phyloP scores from a whole-genome alignment of 345 rosid genomes.

The Bruguiera parviflora region DNA sequence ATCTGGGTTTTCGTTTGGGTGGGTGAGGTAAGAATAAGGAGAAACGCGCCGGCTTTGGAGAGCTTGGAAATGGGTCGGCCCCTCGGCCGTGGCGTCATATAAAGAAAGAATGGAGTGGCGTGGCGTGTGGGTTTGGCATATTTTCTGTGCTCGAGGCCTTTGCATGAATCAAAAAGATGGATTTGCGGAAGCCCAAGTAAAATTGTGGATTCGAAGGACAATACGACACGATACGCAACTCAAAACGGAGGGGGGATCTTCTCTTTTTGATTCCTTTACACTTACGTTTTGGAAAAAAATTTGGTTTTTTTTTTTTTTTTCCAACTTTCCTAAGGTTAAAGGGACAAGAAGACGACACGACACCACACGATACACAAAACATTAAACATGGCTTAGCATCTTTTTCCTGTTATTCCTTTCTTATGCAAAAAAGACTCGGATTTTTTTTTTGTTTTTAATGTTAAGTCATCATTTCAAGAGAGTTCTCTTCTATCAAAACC shows the following conservation, averaged over 20 bases:
- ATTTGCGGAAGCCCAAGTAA: neutral
- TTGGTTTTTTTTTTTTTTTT: too few species aligned
- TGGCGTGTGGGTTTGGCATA: too few species aligned
- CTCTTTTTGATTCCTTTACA: neutral
- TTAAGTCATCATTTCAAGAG: too few species aligned
- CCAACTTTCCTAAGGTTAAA: neutral
- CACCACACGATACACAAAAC: slow-evolving; percentile 1
- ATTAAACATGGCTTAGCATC: neutral
- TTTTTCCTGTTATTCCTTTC: neutral
- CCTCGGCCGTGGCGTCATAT: too few species aligned
- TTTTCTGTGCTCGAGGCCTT: neutral
- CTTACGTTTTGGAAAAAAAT: too few species aligned
- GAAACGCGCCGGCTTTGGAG: too few species aligned
- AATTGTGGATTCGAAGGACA: neutral
- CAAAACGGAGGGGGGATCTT: slow-evolving; percentile 1
- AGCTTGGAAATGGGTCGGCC: too few species aligned
- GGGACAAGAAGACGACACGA: neutral
- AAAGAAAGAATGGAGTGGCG: too few species aligned
- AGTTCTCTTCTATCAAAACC: neutral
- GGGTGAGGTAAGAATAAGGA: too few species aligned
- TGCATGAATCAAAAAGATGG: neutral
- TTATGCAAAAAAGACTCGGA: neutral
- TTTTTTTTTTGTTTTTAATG: too few species aligned
- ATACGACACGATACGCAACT: slow-evolving; percentile 1
- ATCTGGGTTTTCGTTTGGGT: too few species aligned